phyloP scores from a whole-genome alignment of 371 early-diverging fungal genomes.

The Nematocida homosporus region DNA sequence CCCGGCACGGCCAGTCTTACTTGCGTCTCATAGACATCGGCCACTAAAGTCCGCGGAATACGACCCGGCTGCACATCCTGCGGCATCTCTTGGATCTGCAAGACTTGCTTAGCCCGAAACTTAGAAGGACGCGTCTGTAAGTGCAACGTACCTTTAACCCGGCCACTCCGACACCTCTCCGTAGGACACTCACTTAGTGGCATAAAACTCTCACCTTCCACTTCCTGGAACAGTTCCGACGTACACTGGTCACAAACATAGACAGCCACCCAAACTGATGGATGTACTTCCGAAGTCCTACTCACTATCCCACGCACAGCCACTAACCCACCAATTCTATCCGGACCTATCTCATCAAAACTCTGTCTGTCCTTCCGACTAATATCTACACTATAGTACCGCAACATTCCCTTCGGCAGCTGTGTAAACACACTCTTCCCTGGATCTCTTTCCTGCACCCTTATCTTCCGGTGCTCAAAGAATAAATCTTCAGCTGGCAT shows the following conservation, averaged over 20 bases:
- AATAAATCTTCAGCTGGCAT: constrained; percentile 63
- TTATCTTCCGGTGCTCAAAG: constrained; percentile 64
- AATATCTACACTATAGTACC: constrained; percentile 60
- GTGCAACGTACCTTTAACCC: constrained; percentile 77
- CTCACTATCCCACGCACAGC: constrained; percentile 88
- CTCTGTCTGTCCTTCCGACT: constrained; percentile 2
- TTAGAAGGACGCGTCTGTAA: constrained; percentile 88
- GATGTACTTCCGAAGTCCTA: constrained; percentile 88
- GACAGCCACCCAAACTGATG: constrained; percentile 80
- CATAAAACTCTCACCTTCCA: constrained; percentile 71
- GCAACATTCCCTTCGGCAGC: constrained; percentile 59
- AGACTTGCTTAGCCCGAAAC: constrained; percentile 70
- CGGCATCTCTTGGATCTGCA: constrained; percentile 69
- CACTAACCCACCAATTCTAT: constrained; percentile 78
- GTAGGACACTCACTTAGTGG: constrained; percentile 83
- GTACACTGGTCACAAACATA: constrained; percentile 93
- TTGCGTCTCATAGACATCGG: constrained; percentile 77
- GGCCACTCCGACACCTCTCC: constrained; percentile 76
- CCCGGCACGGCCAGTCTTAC: constrained; percentile 82
- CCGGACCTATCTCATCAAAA: constrained; percentile 78
- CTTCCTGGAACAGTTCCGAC: constrained; percentile 89
- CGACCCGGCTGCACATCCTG: constrained; percentile 95
- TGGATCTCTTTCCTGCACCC: constrained; percentile 65
- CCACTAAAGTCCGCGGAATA: constrained; percentile 86
- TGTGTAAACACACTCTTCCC: constrained; percentile 59